Base-by-base conservation (phyloP, 148 eudicot species). In the Camellia granthamiana region DNA sequence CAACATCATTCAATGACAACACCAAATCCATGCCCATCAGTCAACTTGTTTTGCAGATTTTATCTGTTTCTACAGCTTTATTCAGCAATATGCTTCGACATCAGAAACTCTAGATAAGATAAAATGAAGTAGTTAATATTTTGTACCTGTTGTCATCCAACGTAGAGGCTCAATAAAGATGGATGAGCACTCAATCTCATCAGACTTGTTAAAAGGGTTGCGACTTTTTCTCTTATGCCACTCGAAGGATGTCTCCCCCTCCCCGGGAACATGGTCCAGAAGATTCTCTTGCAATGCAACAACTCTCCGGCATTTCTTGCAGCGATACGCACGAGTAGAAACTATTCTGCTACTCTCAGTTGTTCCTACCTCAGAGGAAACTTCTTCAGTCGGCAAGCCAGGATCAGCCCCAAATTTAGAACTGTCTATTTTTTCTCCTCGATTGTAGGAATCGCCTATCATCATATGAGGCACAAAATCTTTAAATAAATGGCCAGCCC, bases 271-370 rank as follows among this genome's bases (percentile, higher is more conserved):
- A 69, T 95, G 99, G 80, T 88, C 89, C 77, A 95, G 79, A 64
- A 93, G 90, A 88, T 95, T 90, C 18, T 90, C 85, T 86, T 93
- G 90, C 82, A 92, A 65, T 56, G 98, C 98, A 71, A 95, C 88
- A 70, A 95, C 84, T 81, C 99, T 92, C 42, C 93, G 85, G 86
- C 99, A 95, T 86, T 93, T 93, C 84, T 95, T 95, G 91, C 99
- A 95, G 55, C 97, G 89, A 75, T 88, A 93, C 80, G 91, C 90
- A 14, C 81, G 88, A 76, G 80, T 88, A 69, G 91, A 81, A 71
- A 72, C 81, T 59, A 23, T 56, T 74, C 70, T 77, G 69, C 67
- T 81, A 43, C 68, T 78, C 51, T 74, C 78, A 41, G 86, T 72
- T 83, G 79, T 16, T 74, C 84, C 90, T 82, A 41, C 78, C 84